These are phyloP conservation scores for Kwoniella mangroviensis DNA, from an alignment of 768 basidiomycete genomes.

Conservation along the genomic window DNA sequence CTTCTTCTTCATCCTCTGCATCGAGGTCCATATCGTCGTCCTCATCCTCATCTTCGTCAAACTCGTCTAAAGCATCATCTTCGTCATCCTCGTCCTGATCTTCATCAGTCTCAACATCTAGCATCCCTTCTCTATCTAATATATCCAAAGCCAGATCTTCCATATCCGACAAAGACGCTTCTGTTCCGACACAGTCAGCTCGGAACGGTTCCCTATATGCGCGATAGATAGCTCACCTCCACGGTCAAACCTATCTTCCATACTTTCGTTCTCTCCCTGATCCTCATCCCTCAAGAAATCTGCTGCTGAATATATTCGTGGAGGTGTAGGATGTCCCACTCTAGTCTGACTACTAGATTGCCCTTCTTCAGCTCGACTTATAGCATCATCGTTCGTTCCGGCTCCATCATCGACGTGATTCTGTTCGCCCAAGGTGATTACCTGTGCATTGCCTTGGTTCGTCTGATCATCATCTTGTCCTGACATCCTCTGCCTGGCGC, in stretches of 20 bases:
- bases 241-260: neutral
- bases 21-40: slow-evolving; percentile 26
- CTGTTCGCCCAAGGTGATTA: too few species aligned
- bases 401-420: neutral
- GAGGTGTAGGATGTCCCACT: neutral
- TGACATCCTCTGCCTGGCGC: neutral
- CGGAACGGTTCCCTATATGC: neutral
- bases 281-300: neutral
- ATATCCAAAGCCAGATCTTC: slow-evolving; percentile 22
- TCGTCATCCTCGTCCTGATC: slow-evolving; percentile 56
- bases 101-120: slow-evolving; percentile 14
- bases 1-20: slow-evolving; percentile 46
- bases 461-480: neutral
- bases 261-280: neutral
- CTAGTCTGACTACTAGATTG: neutral
- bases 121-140: slow-evolving; percentile 25
- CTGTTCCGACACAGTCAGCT: neutral
- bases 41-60: slow-evolving; percentile 28
- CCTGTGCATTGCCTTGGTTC: too few species aligned
- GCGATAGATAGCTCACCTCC: neutral
- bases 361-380: neutral
- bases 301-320: neutral
- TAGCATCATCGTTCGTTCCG: neutral
- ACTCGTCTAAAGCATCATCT: slow-evolving; percentile 37
- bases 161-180: slow-evolving; percentile 17